Evolutionary conservation across 306 rosid species (phyloP), one percentile per base, ranked within the genome.

Genomic region (Oemleria cerasiformis): DNA sequence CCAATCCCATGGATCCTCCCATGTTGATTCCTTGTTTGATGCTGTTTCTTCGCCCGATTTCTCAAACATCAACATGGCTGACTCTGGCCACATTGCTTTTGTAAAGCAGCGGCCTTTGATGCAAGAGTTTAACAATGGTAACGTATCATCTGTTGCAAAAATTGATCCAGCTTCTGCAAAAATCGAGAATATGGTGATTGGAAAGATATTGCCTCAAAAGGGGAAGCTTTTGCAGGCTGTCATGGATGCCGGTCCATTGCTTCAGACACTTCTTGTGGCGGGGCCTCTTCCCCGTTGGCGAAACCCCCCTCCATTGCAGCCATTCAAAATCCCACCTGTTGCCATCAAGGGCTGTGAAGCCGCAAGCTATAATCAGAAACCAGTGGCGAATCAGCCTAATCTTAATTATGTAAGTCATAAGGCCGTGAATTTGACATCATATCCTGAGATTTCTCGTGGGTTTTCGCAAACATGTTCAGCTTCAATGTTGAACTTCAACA

Each of bases 231-330:
- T 87, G 64, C 73, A 86, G 20, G 80, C 96, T 57, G 94, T 93
- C 48, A 70, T 60, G 47, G 82, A 82, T 5, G 88, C 96, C 3
- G 97, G 98, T 44, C 90, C 98, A 0, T 54, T 85, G 45, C 96
- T 92, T 47, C 79, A 85, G 64, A 82, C 82, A 0, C 85, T 90
- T n/a, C 73, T 84, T 0, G 65, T 85, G 4, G 86, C 92, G 0
- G 96, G 96, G 8, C 92, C 94, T 7, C 85, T 90, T 71, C 98
- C 97, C 8, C 76, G 75, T 12, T 91, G 96, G 96, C 76, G 81
- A 5, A 87, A 87, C 67, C 96, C 98, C 10, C 94, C 98, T 7
- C 88, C 97, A 9, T 8, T 79, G 61, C 84, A 59, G 47, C 45
- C 74, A 7, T 83, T 93, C 61, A 72, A 77, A 20, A 64, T 82